These are phyloP conservation scores for Rutstroemia sp. DNA, from an alignment of 2,329 filamentous ascomycete genomes.

Conservation along the genomic window DNA sequence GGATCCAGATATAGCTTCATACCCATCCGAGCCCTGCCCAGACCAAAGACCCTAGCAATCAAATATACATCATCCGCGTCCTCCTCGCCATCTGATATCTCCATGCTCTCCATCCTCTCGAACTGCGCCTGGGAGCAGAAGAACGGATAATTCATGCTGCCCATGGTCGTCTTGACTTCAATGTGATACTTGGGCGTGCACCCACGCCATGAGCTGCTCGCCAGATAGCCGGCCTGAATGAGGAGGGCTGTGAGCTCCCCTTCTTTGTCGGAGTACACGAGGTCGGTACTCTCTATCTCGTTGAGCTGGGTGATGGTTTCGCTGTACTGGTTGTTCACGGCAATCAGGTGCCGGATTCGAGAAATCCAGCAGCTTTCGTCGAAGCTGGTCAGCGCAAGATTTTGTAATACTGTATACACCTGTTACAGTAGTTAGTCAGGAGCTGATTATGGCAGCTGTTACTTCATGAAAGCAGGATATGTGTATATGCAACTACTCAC, in stretches of 20 bases:
- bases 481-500: not conserved
- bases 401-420: not conserved
- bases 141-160: not conserved
- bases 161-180: not conserved
- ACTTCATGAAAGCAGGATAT: too few species aligned
- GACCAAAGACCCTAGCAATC: not conserved
- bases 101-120: not conserved
- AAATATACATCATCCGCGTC: not conserved
- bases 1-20: not conserved
- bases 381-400: not conserved
- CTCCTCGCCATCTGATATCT: not conserved
- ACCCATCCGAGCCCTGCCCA: not conserved
- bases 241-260: not conserved
- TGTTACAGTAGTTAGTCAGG: not conserved
- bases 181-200: not conserved
- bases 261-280: not conserved
- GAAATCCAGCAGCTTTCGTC: not conserved
- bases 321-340: not conserved
- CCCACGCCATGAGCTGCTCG: not conserved
- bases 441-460: too few species aligned
- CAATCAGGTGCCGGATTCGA: not conserved
- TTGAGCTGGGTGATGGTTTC: not conserved
- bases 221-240: not conserved
- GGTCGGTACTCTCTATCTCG: not conserved
- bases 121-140: not conserved